Evolutionary conservation across 1,284 basidiomycete genomes (phyloP).

Genomic region (Meira nashicola): DNA sequence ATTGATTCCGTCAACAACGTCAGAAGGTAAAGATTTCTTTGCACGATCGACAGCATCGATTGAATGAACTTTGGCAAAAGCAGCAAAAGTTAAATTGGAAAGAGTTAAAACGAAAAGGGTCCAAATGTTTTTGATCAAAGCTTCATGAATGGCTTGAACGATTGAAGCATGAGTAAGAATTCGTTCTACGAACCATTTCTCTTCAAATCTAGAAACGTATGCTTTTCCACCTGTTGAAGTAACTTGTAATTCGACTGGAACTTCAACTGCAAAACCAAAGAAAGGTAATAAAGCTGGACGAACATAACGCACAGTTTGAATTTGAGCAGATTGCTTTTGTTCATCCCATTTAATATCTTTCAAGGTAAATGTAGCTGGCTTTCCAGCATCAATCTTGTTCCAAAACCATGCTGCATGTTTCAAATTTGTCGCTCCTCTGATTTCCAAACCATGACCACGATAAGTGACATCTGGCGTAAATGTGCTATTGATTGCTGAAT

Average conservation of each 20-base stretch:
- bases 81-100: constrained; percentile 24
- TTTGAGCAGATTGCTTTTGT: constrained; percentile 18
- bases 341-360: constrained; percentile 27
- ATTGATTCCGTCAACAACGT: not conserved
- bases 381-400: constrained; percentile 30
- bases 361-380: constrained; percentile 19
- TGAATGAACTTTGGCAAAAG: constrained; percentile 19
- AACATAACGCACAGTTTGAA: constrained; percentile 24
- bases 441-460: constrained; percentile 28
- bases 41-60: not conserved
- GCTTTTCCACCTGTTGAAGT: not conserved
- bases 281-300: constrained; percentile 31
- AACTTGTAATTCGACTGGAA: constrained; percentile 23
- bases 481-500: constrained; percentile 33
- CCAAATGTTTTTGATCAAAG: constrained; percentile 20
- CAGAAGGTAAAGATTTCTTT: not conserved
- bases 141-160: constrained; percentile 13
- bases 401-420: constrained; percentile 30
- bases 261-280: constrained; percentile 27
- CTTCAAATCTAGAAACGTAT: constrained; percentile 31
- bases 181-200: constrained; percentile 26
- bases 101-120: constrained; percentile 24
- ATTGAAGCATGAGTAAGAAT: constrained; percentile 18
- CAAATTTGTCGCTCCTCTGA: constrained; percentile 27
- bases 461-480: constrained; percentile 27